phyloP scores from a whole-genome alignment of 2,329 filamentous ascomycete species.

The Phaeosphaeria sp. region DNA sequence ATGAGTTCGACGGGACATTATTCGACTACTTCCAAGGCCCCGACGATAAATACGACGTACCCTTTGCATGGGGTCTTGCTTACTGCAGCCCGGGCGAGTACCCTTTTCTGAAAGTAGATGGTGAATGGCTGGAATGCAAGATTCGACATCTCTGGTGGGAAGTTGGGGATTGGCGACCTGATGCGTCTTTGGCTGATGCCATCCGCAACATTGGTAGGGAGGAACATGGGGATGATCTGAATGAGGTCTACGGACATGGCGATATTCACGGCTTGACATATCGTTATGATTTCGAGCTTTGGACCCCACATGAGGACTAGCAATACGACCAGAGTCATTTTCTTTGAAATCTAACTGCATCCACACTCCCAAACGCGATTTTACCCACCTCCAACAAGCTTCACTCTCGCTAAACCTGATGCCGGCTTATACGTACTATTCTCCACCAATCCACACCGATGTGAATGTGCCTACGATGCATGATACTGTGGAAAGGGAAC shows the following conservation, averaged over 20 bases:
- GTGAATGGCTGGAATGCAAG: neutral
- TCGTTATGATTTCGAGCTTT: no score
- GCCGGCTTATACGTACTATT: no score
- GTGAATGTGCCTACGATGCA: no score
- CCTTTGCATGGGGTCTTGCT: neutral
- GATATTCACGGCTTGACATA: no score
- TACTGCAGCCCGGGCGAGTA: neutral
- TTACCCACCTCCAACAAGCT: no score
- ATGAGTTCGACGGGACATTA: neutral
- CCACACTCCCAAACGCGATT: no score
- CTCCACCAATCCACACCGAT: no score
- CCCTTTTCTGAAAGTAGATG: neutral
- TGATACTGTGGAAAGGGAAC: no score
- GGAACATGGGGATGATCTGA: neutral
- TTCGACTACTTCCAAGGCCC: neutral
- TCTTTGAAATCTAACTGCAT: no score
- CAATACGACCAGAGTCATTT: no score
- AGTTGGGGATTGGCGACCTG: neutral
- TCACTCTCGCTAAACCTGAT: no score
- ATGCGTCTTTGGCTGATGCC: neutral
- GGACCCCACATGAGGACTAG: no score
- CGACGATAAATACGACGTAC: neutral
- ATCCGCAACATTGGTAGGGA: neutral
- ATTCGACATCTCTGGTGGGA: neutral
- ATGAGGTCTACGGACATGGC: neutral